phyloP scores from a whole-genome alignment of 805 yeast species.

The Kazachstania africana region DNA sequence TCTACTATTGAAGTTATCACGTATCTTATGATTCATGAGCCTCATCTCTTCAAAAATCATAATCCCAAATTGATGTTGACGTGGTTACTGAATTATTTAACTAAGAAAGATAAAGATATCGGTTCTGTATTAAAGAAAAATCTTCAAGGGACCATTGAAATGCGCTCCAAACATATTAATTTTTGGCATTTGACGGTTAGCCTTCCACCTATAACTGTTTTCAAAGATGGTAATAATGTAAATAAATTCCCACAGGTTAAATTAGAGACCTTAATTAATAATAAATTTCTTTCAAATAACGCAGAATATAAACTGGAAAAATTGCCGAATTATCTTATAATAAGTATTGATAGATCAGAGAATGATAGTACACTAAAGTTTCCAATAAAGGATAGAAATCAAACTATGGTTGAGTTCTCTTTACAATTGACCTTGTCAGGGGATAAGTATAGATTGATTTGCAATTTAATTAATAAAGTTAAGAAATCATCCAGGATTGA shows the following conservation, averaged over 20 bases:
- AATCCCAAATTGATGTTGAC: conserved; percentile 36
- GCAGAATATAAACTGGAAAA: conserved; percentile 21
- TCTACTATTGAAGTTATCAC: conserved; percentile 59
- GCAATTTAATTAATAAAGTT: conserved; percentile 35
- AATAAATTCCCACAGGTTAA: conserved; percentile 43
- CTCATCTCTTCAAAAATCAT: conserved; percentile 26
- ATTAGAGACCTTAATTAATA: conserved; percentile 31
- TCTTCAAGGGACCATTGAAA: conserved; percentile 44
- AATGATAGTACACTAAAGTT: conserved; percentile 11
- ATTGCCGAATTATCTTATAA: conserved; percentile 42
- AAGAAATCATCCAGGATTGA: conserved; percentile 10
- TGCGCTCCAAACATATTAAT: conserved; percentile 6
- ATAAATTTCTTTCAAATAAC: conserved; percentile 26
- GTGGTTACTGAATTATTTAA: conserved; percentile 47
- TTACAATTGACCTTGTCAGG: conserved; percentile 23
- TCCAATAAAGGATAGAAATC: conserved; percentile 35
- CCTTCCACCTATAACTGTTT: conserved; percentile 46
- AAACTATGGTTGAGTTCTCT: conserved; percentile 49
- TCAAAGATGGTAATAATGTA: conserved; percentile 36
- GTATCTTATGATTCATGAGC: conserved; percentile 32
- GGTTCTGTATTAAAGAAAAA: conserved; percentile 20
- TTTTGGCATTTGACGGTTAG: conserved; percentile 37
- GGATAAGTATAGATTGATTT: conserved; percentile 31
- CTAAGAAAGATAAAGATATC: conserved; percentile 22
- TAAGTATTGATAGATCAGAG: conserved; percentile 47